These are phyloP conservation scores for Dillenia turbinata DNA, from an alignment of 164 flowering plant genomes.

Conservation along the genomic window DNA sequence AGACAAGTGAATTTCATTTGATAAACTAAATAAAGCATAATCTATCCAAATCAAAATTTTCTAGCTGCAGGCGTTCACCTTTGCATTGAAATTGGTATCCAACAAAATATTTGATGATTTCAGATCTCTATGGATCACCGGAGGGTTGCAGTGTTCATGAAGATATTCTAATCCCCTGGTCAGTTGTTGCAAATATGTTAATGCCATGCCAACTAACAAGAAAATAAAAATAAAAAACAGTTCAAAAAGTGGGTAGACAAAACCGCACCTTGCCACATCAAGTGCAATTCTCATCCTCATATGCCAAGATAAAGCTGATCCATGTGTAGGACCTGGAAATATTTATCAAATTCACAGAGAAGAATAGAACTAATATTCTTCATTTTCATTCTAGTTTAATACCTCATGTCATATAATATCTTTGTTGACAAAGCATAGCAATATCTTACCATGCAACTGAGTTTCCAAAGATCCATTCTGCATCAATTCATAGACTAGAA, in stretches of 20 bases:
- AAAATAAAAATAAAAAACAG: not conserved
- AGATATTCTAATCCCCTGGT: slow-evolving; percentile 90
- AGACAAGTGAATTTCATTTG: not conserved
- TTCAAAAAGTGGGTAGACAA: not conserved
- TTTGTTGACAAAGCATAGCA: not conserved
- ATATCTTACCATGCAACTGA: slow-evolving; percentile 72
- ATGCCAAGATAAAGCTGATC: slow-evolving; percentile 78
- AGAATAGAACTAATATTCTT: not conserved
- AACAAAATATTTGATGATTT: slow-evolving; percentile 94
- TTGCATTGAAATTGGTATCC: slow-evolving; percentile 87
- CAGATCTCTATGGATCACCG: slow-evolving; percentile 95
- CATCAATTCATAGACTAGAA: slow-evolving; percentile 87
- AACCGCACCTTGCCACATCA: slow-evolving; percentile 78
- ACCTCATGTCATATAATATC: not conserved
- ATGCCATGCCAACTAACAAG: not conserved
- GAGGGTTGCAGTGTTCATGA: slow-evolving; percentile 87
- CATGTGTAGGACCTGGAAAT: slow-evolving; percentile 65
- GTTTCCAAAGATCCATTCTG: slow-evolving; percentile 80
- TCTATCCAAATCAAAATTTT: not conserved
- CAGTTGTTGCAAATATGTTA: slow-evolving; percentile 16
- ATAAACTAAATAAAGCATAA: not conserved
- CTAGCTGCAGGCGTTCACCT: slow-evolving; percentile 39
- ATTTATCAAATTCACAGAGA: slow-evolving; percentile 6
- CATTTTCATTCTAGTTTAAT: not conserved
- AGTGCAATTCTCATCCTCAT: slow-evolving; percentile 89